phyloP scores from a whole-genome alignment of 345 rosid species.

The Lenwebbia sp. region DNA sequence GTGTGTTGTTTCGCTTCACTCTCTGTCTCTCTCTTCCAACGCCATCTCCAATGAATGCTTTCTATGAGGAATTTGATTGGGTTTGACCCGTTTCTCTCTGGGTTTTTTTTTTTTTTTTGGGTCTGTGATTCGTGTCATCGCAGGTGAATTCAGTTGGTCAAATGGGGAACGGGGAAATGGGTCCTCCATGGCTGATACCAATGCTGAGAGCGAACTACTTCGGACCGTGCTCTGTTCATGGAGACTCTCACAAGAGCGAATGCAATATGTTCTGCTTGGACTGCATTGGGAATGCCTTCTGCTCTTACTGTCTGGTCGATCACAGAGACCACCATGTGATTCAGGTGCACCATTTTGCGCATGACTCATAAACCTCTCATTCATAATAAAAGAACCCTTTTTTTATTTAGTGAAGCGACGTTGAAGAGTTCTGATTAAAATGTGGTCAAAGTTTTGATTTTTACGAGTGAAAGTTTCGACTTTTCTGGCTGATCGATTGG shows the following conservation, averaged over 20 bases:
- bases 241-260: constrained; percentile 32
- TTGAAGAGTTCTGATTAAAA: background rate
- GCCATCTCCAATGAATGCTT: background rate
- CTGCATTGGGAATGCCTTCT: constrained; percentile 22
- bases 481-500: background rate
- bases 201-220: constrained; percentile 26
- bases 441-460: background rate
- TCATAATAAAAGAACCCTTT: background rate
- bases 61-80: background rate
- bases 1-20: background rate
- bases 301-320: constrained; percentile 21
- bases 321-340: constrained; percentile 24
- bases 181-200: constrained; percentile 27
- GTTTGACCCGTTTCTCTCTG: background rate
- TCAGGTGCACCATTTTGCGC: constrained; percentile 13
- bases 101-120: background rate
- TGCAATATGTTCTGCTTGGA: constrained; percentile 40
- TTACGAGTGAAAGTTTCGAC: background rate
- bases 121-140: background rate
- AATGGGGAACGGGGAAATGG: background rate
- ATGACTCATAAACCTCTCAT: background rate
- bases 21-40: background rate
- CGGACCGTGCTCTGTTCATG: constrained; percentile 18
- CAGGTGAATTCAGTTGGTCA: constrained; percentile 12
- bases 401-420: background rate